Evolutionary conservation across 73 alveolate species (phyloP).

Genomic region (Tetrahymena borealis): DNA sequence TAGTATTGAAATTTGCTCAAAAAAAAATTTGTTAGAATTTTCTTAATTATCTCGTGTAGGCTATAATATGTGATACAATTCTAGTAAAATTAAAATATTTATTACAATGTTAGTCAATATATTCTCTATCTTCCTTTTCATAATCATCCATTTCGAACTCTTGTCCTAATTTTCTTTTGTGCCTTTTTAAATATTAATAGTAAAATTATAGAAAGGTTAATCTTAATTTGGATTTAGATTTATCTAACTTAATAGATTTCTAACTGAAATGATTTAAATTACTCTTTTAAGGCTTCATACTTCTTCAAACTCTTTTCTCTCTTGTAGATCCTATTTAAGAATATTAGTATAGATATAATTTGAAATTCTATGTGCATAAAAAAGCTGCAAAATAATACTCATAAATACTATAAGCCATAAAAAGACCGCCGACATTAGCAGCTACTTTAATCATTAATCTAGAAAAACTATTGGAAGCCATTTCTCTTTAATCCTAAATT

Average conservation of each 20-base stretch:
- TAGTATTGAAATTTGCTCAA: too few species aligned
- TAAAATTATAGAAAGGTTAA: not conserved
- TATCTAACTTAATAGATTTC: too few species aligned
- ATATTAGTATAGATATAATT: not conserved
- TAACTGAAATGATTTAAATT: too few species aligned
- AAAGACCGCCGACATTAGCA: not conserved
- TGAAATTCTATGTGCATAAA: not conserved
- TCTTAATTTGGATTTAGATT: not conserved
- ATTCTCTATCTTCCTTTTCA: not conserved
- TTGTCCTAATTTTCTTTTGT: not conserved
- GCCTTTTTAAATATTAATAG: not conserved
- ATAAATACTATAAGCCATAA: not conserved
- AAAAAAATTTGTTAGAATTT: too few species aligned
- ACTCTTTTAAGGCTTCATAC: not conserved
- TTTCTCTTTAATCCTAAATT: too few species aligned
- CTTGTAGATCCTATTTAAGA: not conserved
- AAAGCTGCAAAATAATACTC: not conserved
- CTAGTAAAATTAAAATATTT: too few species aligned
- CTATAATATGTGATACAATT: too few species aligned
- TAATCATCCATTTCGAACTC: not conserved
- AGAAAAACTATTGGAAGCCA: not conserved
- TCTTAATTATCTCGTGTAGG: too few species aligned
- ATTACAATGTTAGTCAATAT: not conserved
- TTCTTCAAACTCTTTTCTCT: not conserved
- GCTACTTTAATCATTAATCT: not conserved